Evolutionary conservation across 139 green algal species (phyloP).

Genomic region (Cymbomonas tetramitiformis): DNA sequence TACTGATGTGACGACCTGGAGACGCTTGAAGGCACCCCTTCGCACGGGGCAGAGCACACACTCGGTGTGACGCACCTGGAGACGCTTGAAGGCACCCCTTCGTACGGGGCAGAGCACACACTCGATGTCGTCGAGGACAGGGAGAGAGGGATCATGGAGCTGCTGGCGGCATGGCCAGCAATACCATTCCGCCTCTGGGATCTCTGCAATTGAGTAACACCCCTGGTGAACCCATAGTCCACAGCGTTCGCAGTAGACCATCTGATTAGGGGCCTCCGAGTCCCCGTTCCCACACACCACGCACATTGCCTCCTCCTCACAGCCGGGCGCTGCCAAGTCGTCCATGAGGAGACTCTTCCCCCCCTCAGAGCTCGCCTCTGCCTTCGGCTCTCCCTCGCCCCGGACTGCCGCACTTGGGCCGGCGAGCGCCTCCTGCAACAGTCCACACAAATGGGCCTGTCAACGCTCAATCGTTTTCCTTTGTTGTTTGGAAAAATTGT

Average conservation of each 20-base stretch:
- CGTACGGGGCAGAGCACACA: slow-evolving; percentile 40
- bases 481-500: too few species aligned
- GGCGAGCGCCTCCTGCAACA: too few species aligned
- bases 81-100: slow-evolving; percentile 39
- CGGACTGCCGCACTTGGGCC: too few species aligned
- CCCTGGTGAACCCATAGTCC: slow-evolving; percentile 7
- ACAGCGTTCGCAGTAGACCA: slow-evolving; percentile 20
- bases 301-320: slow-evolving; percentile 71
- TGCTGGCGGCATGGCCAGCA: slow-evolving; percentile 15
- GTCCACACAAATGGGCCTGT: too few species aligned
- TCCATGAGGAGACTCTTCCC: too few species aligned
- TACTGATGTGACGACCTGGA: too few species aligned
- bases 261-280: slow-evolving; percentile 41
- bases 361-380: too few species aligned
- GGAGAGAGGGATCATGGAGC: slow-evolving; percentile 75
- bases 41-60: slow-evolving; percentile 71
- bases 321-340: too few species aligned
- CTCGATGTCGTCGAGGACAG: slow-evolving; percentile 43
- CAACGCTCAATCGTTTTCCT: too few species aligned
- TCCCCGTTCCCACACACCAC: slow-evolving; percentile 50
- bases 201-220: slow-evolving; percentile 10
- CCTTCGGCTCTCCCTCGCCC: too few species aligned
- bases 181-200: slow-evolving; percentile 18
- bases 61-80: neutral
- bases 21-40: slow-evolving; percentile 61